A percentile compares a stretch with the other conserved stretches of the same genome.
Conservation (phyloP, 2,329 filamentous ascomycete species). For the Beauveria caledonica region DNA sequence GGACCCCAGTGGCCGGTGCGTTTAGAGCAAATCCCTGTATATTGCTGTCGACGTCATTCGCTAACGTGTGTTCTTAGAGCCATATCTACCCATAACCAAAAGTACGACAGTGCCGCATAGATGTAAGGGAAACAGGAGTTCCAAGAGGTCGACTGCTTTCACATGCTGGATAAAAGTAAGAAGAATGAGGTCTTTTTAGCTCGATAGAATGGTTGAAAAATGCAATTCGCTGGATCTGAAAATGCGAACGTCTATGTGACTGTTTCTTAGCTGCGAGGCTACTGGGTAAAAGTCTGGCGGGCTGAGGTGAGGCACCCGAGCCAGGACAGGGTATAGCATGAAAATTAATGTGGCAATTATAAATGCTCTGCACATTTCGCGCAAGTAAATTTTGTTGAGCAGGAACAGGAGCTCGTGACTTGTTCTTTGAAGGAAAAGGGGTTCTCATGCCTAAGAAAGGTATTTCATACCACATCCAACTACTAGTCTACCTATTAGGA, state of each 20-base stretch:
- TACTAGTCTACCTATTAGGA: no score
- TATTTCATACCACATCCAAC: no score
- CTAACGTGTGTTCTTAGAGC: slow-evolving; percentile 42
- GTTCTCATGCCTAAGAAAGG: background rate
- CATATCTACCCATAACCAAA: slow-evolving; percentile 66
- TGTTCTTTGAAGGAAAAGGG: background rate
- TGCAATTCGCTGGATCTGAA: background rate
- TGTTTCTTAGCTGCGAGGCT: background rate
- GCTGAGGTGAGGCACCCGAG: background rate
- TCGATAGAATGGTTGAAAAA: background rate
- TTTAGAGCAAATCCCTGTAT: background rate
- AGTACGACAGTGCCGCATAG: slow-evolving; percentile 52
- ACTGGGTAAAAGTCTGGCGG: background rate
- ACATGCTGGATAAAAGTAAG: background rate
- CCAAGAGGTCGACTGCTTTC: background rate
- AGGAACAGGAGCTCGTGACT: background rate
- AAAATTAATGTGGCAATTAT: background rate
- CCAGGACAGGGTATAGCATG: background rate
- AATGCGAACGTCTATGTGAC: background rate
- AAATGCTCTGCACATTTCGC: background rate
- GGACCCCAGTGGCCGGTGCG: slow-evolving; percentile 84
- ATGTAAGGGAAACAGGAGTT: slow-evolving; percentile 10
- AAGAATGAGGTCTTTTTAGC: background rate
- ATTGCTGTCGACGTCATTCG: background rate
- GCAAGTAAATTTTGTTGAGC: background rate